A percentile compares a stretch with the other conserved stretches of the same genome.
Conservation (phyloP, 257 asterid species). For the Ilex aquifolium region DNA sequence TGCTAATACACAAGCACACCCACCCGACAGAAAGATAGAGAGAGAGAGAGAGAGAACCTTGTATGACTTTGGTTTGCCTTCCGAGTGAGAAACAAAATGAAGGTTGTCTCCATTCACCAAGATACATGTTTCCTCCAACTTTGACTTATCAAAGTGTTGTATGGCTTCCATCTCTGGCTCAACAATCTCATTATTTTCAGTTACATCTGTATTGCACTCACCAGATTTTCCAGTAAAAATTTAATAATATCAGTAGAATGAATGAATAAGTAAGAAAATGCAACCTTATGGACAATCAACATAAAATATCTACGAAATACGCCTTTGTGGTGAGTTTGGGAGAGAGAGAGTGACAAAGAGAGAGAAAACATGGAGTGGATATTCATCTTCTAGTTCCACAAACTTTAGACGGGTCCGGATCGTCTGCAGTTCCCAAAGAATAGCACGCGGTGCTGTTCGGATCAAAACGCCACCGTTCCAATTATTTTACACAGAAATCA, state of each 20-base stretch:
- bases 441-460: too few species aligned
- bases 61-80: constrained; percentile 49
- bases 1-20: neutral
- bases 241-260: neutral
- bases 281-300: neutral
- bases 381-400: too few species aligned
- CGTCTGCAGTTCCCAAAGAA: too few species aligned
- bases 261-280: neutral
- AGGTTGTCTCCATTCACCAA: constrained; percentile 49
- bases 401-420: too few species aligned
- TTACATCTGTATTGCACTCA: constrained; percentile 25
- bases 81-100: constrained; percentile 20
- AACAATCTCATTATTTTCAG: constrained; percentile 19
- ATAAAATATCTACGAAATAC: too few species aligned
- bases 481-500: too few species aligned
- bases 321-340: too few species aligned
- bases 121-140: constrained; percentile 55
- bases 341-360: too few species aligned
- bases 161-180: constrained; percentile 17
- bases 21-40: neutral
- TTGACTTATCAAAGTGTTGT: constrained; percentile 27
- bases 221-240: constrained; percentile 24
- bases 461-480: too few species aligned
- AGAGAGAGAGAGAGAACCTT: constrained; percentile 37
- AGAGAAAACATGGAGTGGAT: too few species aligned